These are phyloP conservation scores for Podaxis mareebaensis DNA, from an alignment of 768 basidiomycete genomes.

Conservation along the genomic window DNA sequence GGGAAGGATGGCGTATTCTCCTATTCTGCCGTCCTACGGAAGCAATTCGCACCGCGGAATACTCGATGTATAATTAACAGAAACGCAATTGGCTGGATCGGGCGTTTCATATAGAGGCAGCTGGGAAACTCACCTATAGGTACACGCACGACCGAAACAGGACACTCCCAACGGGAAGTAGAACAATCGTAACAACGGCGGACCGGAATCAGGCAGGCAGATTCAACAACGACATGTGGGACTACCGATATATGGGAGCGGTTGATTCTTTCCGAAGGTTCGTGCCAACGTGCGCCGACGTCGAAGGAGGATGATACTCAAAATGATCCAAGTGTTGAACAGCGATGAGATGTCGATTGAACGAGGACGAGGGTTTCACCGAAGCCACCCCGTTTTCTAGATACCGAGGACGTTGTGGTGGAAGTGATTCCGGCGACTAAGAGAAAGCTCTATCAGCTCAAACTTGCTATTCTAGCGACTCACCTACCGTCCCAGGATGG, in stretches of 20 bases:
- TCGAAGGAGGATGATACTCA: neutral
- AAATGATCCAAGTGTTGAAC: neutral
- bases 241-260: neutral
- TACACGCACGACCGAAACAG: neutral
- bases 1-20: neutral
- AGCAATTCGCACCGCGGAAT: neutral
- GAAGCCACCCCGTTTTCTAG: neutral
- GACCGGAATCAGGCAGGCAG: neutral
- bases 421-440: neutral
- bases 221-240: neutral
- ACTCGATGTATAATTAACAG: conserved; percentile 1
- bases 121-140: neutral
- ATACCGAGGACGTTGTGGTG: neutral
- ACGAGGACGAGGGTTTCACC: neutral
- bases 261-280: neutral
- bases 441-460: neutral
- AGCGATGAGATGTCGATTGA: neutral
- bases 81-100: neutral
- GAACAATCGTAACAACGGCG: neutral
- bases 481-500: neutral
- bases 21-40: neutral
- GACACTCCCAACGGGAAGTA: neutral
- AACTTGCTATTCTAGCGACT: neutral
- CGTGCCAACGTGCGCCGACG: neutral
- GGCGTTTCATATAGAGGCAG: neutral